Percentiles rank a stretch among this genome's conserved stretches.
phyloP scores from a whole-genome alignment of 139 green algal species.

The Astrephomene gubernaculifera region DNA sequence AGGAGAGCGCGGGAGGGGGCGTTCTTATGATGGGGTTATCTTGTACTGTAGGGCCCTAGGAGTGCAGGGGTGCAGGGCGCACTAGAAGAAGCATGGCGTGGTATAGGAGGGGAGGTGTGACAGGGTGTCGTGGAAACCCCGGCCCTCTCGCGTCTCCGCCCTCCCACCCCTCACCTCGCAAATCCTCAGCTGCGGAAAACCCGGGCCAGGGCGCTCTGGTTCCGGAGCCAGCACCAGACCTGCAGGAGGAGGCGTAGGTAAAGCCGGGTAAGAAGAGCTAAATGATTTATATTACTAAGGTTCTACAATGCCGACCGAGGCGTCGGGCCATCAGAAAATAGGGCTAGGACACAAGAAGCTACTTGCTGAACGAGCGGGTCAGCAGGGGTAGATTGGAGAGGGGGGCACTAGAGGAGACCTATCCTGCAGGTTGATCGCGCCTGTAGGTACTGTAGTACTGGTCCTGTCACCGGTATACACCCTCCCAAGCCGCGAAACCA shows the following conservation, averaged over 20 bases:
- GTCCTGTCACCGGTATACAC: not conserved
- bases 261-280: not conserved
- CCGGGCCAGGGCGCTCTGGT: not conserved
- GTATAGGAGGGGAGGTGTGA: too few species aligned
- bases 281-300: not conserved
- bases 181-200: slow-evolving; percentile 19
- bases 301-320: not conserved
- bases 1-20: too few species aligned
- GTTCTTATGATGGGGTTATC: too few species aligned
- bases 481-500: not conserved
- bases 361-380: too few species aligned
- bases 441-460: not conserved
- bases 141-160: too few species aligned
- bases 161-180: slow-evolving; percentile 37
- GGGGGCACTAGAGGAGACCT: too few species aligned
- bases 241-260: not conserved
- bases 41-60: too few species aligned
- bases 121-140: too few species aligned
- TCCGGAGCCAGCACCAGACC: not conserved
- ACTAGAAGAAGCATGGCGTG: too few species aligned
- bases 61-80: too few species aligned
- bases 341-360: not conserved
- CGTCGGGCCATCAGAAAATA: not conserved
- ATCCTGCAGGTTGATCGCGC: too few species aligned
- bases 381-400: too few species aligned